Evolutionary conservation across 768 basidiomycete genomes (phyloP), one percentile per base, ranked within the genome.

Genomic region (Astraeus odoratus): DNA sequence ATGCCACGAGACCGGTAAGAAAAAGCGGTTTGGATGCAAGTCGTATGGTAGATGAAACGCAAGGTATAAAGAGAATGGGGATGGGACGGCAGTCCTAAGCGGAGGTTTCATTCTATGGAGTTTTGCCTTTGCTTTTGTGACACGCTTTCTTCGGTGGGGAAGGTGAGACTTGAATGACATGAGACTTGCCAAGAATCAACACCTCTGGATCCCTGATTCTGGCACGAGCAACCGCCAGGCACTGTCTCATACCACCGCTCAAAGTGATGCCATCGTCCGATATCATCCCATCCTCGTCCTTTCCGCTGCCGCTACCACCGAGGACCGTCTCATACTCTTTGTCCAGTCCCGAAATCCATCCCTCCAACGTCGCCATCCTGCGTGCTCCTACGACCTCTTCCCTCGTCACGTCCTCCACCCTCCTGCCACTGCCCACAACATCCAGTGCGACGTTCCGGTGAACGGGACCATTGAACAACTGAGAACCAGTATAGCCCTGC

Each of bases 221-320:
- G 1, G 90, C 94, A 40, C 95, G 70, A 0, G 95, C 95, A 46
- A 99, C 80, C 6, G 90, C 89, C 23, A 99, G 59, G 8, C 95
- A 66, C 67, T 99, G 95, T 54, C 79, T 79, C 71, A 98, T 96
- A 2, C 95, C 95, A 12, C 95, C 95, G 51, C 87, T 91, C 53
- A 94, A 65, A 35, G 75, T 80, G 2, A 86, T 76, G 2, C 92
- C 94, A 24, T 74, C 78, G 26, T 50, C 57, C 10, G 3, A 18
- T 12, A n/a, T n/a, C n/a, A n/a, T n/a, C n/a, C n/a, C n/a, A n/a
- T n/a, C n/a, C n/a, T n/a, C n/a, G n/a, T 37, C 37, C 20, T 18
- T 25, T 19, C 69, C 78, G 1, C 87, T 88, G 4, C 63, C 61
- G 18, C 52, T 55, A 8, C 61, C 60, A 22, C 43, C 51, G 2